These are phyloP conservation scores for Eremothecium coryli DNA, from an alignment of 1,139 yeast species.

Conservation along the genomic window DNA sequence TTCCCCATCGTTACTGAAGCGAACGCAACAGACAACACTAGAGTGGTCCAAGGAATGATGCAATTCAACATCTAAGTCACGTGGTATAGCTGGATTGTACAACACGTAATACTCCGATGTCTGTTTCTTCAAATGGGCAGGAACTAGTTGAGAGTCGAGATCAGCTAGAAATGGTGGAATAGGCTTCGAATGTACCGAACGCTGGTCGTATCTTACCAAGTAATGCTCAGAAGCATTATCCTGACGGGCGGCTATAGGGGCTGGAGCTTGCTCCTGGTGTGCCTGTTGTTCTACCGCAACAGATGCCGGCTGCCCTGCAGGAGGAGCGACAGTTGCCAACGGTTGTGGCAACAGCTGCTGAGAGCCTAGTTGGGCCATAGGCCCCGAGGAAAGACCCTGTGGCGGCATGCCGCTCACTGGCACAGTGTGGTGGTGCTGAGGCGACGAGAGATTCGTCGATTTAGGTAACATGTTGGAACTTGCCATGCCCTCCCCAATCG, in stretches of 20 bases:
- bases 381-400: not conserved
- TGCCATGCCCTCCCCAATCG: constrained; percentile 2
- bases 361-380: constrained; percentile 6
- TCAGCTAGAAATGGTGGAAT: constrained; percentile 78
- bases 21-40: constrained; percentile 92
- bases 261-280: constrained; percentile 17
- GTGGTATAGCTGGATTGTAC: constrained; percentile 80
- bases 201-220: constrained; percentile 34
- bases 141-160: constrained; percentile 69
- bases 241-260: constrained; percentile 24
- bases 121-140: constrained; percentile 73
- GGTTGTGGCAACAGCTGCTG: constrained; percentile 8
- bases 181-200: constrained; percentile 57
- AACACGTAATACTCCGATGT: constrained; percentile 82
- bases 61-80: constrained; percentile 70
- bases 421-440: constrained; percentile 3
- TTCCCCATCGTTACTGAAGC: constrained; percentile 87
- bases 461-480: not conserved
- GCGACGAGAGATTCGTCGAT: constrained; percentile 2
- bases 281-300: constrained; percentile 20
- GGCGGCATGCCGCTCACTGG: constrained; percentile 5
- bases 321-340: constrained; percentile 12
- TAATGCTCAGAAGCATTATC: constrained; percentile 24
- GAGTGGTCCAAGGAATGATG: constrained; percentile 87
- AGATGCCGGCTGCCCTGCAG: constrained; percentile 5